phyloP scores from a whole-genome alignment of 352 stramenopile genomes.

The Phytophthora ohioensis region DNA sequence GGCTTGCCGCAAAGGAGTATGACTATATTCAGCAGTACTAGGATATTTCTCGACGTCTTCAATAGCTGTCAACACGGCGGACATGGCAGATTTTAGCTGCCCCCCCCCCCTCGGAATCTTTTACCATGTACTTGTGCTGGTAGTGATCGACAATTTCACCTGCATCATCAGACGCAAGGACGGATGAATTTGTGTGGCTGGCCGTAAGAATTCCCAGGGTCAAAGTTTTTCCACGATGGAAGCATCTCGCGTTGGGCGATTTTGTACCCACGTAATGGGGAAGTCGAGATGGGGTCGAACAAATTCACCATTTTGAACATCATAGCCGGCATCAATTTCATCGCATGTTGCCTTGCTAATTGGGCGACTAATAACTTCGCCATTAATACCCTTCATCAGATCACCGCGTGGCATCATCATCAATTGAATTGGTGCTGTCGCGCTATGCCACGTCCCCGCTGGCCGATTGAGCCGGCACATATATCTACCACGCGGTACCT shows the following conservation, averaged over 20 bases:
- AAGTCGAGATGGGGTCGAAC: not conserved
- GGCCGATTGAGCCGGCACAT: not conserved
- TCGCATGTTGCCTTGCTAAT: not conserved
- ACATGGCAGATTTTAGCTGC: not conserved
- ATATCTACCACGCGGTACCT: not conserved
- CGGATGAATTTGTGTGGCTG: conserved; percentile 11
- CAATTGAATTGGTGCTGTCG: not conserved
- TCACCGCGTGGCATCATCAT: not conserved
- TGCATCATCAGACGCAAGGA: conserved; percentile 7
- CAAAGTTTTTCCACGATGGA: conserved; percentile 16
- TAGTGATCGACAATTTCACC: conserved; percentile 17
- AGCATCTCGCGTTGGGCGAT: not conserved
- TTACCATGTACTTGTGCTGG: conserved; percentile 14
- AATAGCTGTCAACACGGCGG: not conserved
- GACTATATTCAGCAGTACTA: not conserved
- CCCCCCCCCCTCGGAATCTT: not conserved
- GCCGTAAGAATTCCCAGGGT: not conserved
- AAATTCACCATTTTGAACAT: not conserved
- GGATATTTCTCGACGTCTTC: not conserved
- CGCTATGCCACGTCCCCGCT: not conserved
- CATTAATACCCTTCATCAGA: not conserved
- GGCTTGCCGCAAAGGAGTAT: not conserved
- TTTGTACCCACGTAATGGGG: conserved; percentile 3
- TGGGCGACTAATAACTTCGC: not conserved
- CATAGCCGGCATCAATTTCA: not conserved